Conservation (phyloP, 116 monocot species). For the Zostera marina region DNA sequence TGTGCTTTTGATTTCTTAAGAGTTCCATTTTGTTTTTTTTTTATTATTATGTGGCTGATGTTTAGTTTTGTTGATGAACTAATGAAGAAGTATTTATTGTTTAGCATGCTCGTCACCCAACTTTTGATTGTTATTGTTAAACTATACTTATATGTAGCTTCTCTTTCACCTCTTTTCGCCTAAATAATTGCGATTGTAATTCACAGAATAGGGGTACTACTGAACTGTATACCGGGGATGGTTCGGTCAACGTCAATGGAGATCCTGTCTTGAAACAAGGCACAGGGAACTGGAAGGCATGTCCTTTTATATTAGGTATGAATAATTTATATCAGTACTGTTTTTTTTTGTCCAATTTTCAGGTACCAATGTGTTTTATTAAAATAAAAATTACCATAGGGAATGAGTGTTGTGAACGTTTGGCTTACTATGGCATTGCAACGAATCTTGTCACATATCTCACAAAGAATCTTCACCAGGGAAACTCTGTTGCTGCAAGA, state of each 20-base stretch:
- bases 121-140: background rate
- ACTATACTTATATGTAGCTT: background rate
- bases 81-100: background rate
- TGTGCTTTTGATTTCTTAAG: too few relatives aligned
- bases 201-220: slow-evolving; percentile 1
- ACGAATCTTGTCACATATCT: slow-evolving; percentile 38
- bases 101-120: too few relatives aligned
- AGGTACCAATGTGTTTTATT: background rate
- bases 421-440: slow-evolving; percentile 39
- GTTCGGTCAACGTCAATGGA: slow-evolving; percentile 55
- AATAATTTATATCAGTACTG: background rate
- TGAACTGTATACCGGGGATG: slow-evolving; percentile 51
- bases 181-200: background rate
- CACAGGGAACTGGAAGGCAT: slow-evolving; percentile 41
- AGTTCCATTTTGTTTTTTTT: too few relatives aligned
- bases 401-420: slow-evolving; percentile 36
- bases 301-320: slow-evolving; percentile 40
- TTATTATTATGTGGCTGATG: too few relatives aligned
- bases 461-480: slow-evolving; percentile 28
- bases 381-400: slow-evolving; percentile 8
- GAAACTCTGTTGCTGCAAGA: slow-evolving; percentile 34
- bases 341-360: background rate
- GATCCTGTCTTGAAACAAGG: slow-evolving; percentile 31
- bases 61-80: too few relatives aligned
- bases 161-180: background rate